These are phyloP conservation scores for Globisporangium iwayamae DNA, from an alignment of 352 stramenopile genomes.

Conservation along the genomic window DNA sequence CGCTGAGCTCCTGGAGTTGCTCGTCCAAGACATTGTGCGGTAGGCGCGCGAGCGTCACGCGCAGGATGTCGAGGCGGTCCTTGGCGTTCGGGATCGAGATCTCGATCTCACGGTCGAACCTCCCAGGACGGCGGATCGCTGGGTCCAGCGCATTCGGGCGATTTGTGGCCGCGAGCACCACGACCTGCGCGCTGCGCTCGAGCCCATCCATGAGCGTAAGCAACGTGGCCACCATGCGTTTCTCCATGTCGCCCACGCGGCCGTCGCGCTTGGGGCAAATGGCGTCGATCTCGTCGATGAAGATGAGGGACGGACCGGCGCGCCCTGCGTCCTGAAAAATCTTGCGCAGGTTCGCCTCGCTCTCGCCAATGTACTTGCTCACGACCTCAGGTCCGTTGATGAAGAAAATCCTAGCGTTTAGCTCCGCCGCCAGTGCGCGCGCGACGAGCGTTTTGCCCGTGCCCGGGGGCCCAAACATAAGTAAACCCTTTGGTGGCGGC, in stretches of 20 bases:
- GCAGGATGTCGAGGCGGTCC: constrained; percentile 92
- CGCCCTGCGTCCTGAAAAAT: constrained; percentile 54
- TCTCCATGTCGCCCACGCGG: constrained; percentile 76
- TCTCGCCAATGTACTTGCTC: constrained; percentile 94
- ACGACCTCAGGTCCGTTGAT: constrained; percentile 97
- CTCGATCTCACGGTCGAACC: constrained; percentile 97
- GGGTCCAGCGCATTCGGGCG: constrained; percentile 90
- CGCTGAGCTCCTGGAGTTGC: constrained; percentile 89
- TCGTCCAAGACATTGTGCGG: constrained; percentile 73
- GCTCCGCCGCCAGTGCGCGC: constrained; percentile 88
- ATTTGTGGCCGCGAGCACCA: constrained; percentile 81
- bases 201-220: constrained; percentile 90
- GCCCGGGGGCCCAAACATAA: constrained; percentile 94
- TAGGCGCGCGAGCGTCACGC: constrained; percentile 89
- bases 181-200: constrained; percentile 49
- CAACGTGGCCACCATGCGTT: constrained; percentile 84
- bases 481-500: constrained; percentile 92
- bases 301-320: constrained; percentile 60
- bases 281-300: constrained; percentile 91
- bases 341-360: constrained; percentile 73
- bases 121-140: constrained; percentile 91
- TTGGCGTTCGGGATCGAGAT: constrained; percentile 94
- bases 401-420: constrained; percentile 91
- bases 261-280: constrained; percentile 85
- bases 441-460: constrained; percentile 97